phyloP scores from a whole-genome alignment of 805 yeast genomes.

The Candida railenensis region DNA sequence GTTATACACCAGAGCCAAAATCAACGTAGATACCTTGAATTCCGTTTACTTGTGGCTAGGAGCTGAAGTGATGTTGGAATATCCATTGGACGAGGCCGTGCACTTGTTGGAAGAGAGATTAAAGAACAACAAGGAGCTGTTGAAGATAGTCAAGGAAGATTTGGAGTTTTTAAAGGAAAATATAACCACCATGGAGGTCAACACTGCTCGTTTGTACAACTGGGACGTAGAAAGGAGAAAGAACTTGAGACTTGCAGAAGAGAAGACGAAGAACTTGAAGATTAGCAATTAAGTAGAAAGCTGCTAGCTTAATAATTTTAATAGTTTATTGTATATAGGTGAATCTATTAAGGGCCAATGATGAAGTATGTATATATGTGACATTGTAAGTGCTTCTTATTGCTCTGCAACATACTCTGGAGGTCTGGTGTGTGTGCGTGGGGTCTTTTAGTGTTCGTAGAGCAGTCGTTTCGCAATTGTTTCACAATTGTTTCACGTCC shows the following conservation, averaged over 20 bases:
- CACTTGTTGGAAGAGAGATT: conserved; percentile 64
- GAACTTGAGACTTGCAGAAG: conserved; percentile 40
- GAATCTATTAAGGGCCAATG: background rate
- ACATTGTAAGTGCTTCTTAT: no score
- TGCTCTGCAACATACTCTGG: no score
- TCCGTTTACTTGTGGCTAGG: conserved; percentile 92
- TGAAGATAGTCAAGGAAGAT: conserved; percentile 72
- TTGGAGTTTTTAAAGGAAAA: conserved; percentile 81
- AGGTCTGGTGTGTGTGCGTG: background rate
- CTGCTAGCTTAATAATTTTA: background rate
- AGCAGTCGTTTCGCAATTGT: no score
- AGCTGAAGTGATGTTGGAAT: conserved; percentile 96
- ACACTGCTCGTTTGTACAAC: conserved; percentile 87
- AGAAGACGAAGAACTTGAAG: conserved; percentile 28
- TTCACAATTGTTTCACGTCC: conserved; percentile 38
- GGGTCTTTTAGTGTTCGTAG: no score
- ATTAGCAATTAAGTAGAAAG: conserved; percentile 10
- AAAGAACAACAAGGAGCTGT: conserved; percentile 57
- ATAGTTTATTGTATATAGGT: background rate
- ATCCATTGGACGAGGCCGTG: conserved; percentile 85
- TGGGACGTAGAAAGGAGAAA: conserved; percentile 84
- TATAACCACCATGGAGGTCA: conserved; percentile 97
- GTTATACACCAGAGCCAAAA: conserved; percentile 76
- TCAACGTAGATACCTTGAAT: conserved; percentile 54
- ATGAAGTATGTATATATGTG: no score